Conservation (phyloP, 2,329 filamentous ascomycete species). For the Lachnellula suecica region DNA sequence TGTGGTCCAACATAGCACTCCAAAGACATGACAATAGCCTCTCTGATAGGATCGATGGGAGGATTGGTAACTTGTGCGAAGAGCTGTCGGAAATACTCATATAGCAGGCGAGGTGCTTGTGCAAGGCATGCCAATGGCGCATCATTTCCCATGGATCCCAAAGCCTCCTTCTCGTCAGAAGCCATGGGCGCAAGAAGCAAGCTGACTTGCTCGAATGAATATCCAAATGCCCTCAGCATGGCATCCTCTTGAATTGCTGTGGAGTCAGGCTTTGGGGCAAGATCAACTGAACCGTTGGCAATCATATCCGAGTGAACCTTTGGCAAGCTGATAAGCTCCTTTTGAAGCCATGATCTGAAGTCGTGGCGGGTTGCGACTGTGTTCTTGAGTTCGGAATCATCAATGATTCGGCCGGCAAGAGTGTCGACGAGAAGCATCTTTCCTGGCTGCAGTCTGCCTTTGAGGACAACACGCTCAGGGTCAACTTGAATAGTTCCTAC, state of each 20-base stretch:
- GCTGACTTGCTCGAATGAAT: conserved; percentile 93
- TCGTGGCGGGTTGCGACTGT: conserved; percentile 84
- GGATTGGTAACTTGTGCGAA: conserved; percentile 98
- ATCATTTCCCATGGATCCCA: conserved; percentile 98
- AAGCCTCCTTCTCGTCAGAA: conserved; percentile 92
- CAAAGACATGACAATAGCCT: conserved; percentile 97
- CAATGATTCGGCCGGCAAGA: conserved; percentile 85
- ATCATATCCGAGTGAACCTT: conserved; percentile 64
- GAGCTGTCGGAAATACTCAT: conserved; percentile 96
- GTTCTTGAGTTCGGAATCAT: conserved; percentile 87
- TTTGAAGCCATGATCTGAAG: conserved; percentile 85
- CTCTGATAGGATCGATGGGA: conserved; percentile 93
- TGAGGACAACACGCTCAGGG: conserved; percentile 85
- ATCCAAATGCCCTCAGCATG: conserved; percentile 82
- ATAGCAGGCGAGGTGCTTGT: conserved; percentile 83
- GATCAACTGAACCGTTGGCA: conserved; percentile 58
- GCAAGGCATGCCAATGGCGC: conserved; percentile 88
- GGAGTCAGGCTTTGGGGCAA: conserved; percentile 67
- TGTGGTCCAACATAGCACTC: conserved; percentile 96
- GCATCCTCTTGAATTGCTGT: conserved; percentile 79
- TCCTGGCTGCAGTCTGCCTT: conserved; percentile 89
- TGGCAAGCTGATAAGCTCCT: conserved; percentile 79
- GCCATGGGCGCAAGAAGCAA: conserved; percentile 93
- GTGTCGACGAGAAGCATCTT: conserved; percentile 97
- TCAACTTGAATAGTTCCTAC: conserved; percentile 92